Evolutionary conservation across 1,284 basidiomycete genomes (phyloP).

Genomic region (Cronartium ribicola): DNA sequence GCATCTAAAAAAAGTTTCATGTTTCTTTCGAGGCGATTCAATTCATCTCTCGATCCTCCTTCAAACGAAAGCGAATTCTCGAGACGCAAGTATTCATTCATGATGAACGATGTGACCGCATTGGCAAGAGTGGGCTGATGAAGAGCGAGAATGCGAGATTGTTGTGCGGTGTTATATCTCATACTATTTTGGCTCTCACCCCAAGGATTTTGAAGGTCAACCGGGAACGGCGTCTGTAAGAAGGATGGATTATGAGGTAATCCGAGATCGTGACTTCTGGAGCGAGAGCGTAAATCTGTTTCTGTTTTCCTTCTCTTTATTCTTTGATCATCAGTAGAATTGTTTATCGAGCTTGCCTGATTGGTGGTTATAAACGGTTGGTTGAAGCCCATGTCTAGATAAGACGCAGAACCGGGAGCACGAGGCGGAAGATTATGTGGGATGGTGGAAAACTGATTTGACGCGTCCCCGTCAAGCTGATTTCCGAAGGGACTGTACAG

Average conservation of each 20-base stretch:
- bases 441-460: conserved; percentile 11
- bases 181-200: conserved; percentile 14
- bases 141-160: conserved; percentile 1
- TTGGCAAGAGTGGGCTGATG: conserved; percentile 10
- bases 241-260: background rate
- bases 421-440: conserved; percentile 12
- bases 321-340: conserved; percentile 10
- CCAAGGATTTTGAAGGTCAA: conserved; percentile 28
- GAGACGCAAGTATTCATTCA: conserved; percentile 10
- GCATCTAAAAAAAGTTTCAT: conserved; percentile 29
- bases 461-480: conserved; percentile 11
- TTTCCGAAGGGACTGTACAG: conserved; percentile 16
- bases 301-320: conserved; percentile 39
- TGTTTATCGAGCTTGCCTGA: background rate
- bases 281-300: conserved; percentile 22
- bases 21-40: conserved; percentile 24
- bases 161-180: conserved; percentile 5
- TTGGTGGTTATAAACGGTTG: conserved; percentile 14
- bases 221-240: conserved; percentile 22
- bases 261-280: conserved; percentile 1
- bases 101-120: conserved; percentile 19
- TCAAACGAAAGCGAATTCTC: conserved; percentile 14
- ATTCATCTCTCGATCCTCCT: conserved; percentile 3
- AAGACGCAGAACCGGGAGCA: conserved; percentile 17
- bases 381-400: conserved; percentile 5